phyloP scores from a whole-genome alignment of 495 filamentous ascomycete species.

The Neurospora sp. region DNA sequence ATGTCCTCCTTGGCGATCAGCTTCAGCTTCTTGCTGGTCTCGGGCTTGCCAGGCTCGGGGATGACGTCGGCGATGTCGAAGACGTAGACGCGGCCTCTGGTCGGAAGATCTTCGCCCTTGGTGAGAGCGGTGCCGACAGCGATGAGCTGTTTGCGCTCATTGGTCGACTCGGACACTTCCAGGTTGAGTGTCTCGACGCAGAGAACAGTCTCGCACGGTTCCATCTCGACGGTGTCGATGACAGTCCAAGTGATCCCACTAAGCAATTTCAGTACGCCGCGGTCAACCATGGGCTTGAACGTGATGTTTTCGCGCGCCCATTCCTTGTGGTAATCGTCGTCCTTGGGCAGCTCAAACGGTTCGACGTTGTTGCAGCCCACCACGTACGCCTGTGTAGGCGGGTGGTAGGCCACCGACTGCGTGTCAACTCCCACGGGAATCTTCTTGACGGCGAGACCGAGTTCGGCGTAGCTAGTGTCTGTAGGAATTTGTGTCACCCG shows the following conservation, averaged over 20 bases:
- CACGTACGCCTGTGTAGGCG: constrained; percentile 62
- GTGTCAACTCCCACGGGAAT: constrained; percentile 60
- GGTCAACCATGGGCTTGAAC: constrained; percentile 58
- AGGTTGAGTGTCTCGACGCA: constrained; percentile 75
- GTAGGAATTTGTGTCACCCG: constrained; percentile 57
- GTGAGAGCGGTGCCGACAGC: constrained; percentile 75
- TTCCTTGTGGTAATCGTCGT: constrained; percentile 72
- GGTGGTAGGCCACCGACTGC: constrained; percentile 65
- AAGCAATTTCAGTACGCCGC: constrained; percentile 61
- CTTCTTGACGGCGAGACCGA: constrained; percentile 59
- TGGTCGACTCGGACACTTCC: constrained; percentile 81
- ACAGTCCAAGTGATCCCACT: constrained; percentile 64
- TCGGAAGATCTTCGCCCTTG: constrained; percentile 79
- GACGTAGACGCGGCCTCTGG: constrained; percentile 78
- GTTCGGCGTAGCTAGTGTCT: constrained; percentile 52
- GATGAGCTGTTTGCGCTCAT: constrained; percentile 71
- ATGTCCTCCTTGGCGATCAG: constrained; percentile 82
- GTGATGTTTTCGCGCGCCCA: constrained; percentile 56
- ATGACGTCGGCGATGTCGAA: constrained; percentile 88
- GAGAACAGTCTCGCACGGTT: constrained; percentile 63
- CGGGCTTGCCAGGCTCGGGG: constrained; percentile 73
- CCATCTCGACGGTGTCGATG: constrained; percentile 63
- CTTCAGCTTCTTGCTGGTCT: constrained; percentile 76
- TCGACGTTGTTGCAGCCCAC: constrained; percentile 55
- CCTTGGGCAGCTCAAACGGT: constrained; percentile 72